Percentiles rank a stretch among this genome's conserved stretches.
Conservation (phyloP, 805 yeast species). For the Metschnikowia bowlesiae region DNA sequence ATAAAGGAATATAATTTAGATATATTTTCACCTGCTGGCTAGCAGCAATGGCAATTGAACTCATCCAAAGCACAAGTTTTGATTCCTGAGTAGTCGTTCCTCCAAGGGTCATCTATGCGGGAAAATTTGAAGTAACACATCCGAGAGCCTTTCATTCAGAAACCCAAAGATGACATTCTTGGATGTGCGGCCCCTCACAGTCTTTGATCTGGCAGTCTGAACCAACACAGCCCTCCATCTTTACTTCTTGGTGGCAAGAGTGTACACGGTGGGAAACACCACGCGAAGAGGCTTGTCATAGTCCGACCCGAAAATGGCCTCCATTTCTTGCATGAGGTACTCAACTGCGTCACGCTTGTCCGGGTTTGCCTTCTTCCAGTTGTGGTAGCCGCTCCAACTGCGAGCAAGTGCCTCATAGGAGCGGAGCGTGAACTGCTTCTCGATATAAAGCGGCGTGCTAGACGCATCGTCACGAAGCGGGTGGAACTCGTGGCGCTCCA, state of each 20-base stretch:
- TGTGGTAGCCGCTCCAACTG: conserved; percentile 38
- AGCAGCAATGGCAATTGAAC: too few species aligned
- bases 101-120: too few species aligned
- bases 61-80: too few species aligned
- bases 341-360: conserved; percentile 46
- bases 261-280: conserved; percentile 54
- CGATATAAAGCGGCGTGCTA: conserved; percentile 21
- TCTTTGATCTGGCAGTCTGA: too few species aligned
- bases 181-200: too few species aligned
- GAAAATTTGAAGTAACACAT: too few species aligned
- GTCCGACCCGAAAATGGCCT: conserved; percentile 42
- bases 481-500: conserved; percentile 23
- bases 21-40: too few species aligned
- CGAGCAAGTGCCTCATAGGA: conserved; percentile 25
- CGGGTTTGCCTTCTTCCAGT: conserved; percentile 33
- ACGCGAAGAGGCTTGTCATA: conserved; percentile 40
- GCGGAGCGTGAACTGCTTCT: conserved; percentile 17
- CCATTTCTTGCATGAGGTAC: conserved; percentile 40
- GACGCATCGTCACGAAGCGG: conserved; percentile 21
- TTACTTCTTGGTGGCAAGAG: conserved; percentile 36
- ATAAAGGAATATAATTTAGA: too few species aligned
- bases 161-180: too few species aligned
- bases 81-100: too few species aligned
- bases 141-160: too few species aligned
- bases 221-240: not conserved